phyloP scores from a whole-genome alignment of 2,329 filamentous ascomycete species.

The Myriosclerotinia curreyana region DNA sequence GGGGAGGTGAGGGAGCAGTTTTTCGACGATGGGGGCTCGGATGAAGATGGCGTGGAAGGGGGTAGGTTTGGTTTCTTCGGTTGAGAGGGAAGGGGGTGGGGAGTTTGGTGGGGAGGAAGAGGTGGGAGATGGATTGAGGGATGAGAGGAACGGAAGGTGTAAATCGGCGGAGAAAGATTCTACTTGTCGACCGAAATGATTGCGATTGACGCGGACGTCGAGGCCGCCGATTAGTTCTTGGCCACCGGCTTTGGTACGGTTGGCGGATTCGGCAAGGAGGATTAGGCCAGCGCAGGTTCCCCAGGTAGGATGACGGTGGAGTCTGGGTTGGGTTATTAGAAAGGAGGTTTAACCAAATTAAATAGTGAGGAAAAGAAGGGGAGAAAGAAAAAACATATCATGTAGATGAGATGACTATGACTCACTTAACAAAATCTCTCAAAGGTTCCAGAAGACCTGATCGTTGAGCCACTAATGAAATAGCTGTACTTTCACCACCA shows the following conservation, averaged over 20 bases:
- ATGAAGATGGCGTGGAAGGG: slow-evolving; percentile 88
- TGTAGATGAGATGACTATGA: slow-evolving; percentile 31
- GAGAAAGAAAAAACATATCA: background rate
- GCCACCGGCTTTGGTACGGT: slow-evolving; percentile 82
- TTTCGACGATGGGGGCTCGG: slow-evolving; percentile 87
- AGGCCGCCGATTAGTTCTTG: slow-evolving; percentile 92
- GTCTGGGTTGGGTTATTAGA: too few species aligned
- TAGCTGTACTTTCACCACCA: slow-evolving; percentile 91
- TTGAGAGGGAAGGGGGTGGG: too few species aligned
- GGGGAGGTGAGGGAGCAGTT: slow-evolving; percentile 55
- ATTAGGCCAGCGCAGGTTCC: slow-evolving; percentile 96
- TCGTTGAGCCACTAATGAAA: slow-evolving; percentile 80
- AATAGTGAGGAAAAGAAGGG: too few species aligned
- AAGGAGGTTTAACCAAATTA: too few species aligned
- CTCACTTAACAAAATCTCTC: slow-evolving; percentile 85
- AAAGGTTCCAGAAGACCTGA: slow-evolving; percentile 80
- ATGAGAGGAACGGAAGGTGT: slow-evolving; percentile 64
- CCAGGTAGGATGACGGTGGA: slow-evolving; percentile 80
- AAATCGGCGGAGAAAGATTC: slow-evolving; percentile 84
- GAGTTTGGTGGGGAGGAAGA: too few species aligned
- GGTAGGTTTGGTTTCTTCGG: slow-evolving; percentile 27
- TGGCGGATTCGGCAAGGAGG: slow-evolving; percentile 81
- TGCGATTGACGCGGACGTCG: slow-evolving; percentile 85
- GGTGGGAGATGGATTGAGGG: slow-evolving; percentile 21
- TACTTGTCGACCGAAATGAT: slow-evolving; percentile 90